phyloP scores from a whole-genome alignment of 2,329 filamentous ascomycete genomes.

The Periconia macrospinosa region DNA sequence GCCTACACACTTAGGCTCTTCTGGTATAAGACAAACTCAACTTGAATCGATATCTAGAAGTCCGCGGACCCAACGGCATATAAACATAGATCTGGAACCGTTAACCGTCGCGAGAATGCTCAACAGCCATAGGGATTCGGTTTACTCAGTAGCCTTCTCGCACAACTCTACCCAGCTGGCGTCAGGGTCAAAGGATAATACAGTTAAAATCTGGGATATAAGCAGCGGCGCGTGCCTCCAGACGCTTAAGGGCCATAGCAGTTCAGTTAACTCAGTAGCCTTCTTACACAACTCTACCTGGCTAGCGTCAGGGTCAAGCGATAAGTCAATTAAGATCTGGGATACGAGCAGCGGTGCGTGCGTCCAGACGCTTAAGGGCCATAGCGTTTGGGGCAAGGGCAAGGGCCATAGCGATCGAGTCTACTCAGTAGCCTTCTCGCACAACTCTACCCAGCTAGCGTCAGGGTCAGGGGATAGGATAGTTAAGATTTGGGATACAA shows the following conservation, averaged over 20 bases:
- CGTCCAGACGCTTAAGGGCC: conserved; percentile 16
- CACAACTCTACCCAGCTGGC: conserved; percentile 11
- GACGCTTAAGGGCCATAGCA: conserved; percentile 10
- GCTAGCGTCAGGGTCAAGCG: neutral
- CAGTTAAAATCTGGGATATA: conserved; percentile 14
- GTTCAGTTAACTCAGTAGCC: conserved; percentile 10
- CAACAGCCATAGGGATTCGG: neutral
- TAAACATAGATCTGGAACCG: too few relatives aligned
- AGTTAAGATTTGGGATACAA: neutral
- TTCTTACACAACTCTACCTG: conserved; percentile 10
- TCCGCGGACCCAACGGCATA: too few relatives aligned
- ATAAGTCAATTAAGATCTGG: neutral
- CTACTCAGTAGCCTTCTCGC: conserved; percentile 17
- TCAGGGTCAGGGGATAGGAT: neutral
- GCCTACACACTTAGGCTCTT: too few relatives aligned
- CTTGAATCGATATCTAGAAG: too few relatives aligned
- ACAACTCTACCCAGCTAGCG: neutral
- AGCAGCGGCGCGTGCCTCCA: neutral
- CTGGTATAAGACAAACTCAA: too few relatives aligned
- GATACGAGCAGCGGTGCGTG: neutral
- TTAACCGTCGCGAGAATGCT: too few relatives aligned
- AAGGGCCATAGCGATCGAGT: conserved; percentile 10
- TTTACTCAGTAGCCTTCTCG: conserved; percentile 17
- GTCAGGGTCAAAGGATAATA: conserved; percentile 9
- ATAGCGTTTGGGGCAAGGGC: conserved; percentile 5